A percentile compares a stretch with the other conserved stretches of the same genome.
Conservation (phyloP, 257 asterid genomes). For the Solanum chilense region DNA sequence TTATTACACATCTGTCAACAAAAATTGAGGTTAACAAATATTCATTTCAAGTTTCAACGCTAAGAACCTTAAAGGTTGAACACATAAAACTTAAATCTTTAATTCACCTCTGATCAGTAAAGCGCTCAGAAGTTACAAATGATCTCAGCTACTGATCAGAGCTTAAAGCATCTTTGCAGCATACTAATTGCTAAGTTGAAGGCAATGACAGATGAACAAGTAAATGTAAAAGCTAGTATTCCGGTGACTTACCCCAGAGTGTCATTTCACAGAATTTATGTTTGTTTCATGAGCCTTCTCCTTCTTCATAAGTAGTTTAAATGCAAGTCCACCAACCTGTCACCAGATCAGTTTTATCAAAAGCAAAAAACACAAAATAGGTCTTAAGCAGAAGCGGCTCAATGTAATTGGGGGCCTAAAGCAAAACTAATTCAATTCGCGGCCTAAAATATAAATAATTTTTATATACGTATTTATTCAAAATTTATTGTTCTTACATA, state of each 20-base stretch:
- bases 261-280: constrained; percentile 80
- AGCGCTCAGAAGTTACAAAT: background rate
- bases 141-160: background rate
- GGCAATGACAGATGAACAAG: background rate
- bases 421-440: no score
- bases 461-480: no score
- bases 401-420: no score
- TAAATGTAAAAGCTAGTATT: background rate
- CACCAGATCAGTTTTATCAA: background rate
- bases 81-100: background rate
- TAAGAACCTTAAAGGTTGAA: background rate
- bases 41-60: background rate
- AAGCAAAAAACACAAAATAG: background rate
- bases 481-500: no score
- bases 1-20: background rate
- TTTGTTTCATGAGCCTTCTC: constrained; percentile 91
- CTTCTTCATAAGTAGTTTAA: constrained; percentile 61
- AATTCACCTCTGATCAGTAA: background rate
- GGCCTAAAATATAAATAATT: no score
- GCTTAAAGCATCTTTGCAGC: background rate
- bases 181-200: background rate
- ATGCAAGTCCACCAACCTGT: constrained; percentile 43
- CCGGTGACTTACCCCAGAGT: constrained; percentile 42
- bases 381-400: rapidly evolving
- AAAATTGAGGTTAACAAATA: background rate